phyloP scores from a whole-genome alignment of 1,139 yeast genomes.

The Taphrina sp. region DNA sequence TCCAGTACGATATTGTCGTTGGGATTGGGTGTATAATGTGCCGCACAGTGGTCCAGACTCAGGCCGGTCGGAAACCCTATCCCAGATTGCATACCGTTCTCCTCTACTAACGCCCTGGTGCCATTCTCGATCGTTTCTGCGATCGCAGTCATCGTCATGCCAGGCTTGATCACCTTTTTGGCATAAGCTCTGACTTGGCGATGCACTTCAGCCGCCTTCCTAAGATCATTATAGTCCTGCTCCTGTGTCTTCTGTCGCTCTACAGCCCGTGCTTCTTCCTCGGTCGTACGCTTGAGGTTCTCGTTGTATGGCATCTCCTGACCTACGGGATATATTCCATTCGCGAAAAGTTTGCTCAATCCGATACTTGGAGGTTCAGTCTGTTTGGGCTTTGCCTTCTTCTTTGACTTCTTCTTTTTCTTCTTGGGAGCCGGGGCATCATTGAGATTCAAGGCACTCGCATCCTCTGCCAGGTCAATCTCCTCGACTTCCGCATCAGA shows the following conservation, averaged over 20 bases:
- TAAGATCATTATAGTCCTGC: conserved; percentile 75
- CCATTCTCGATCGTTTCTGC: conserved; percentile 88
- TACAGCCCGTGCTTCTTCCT: conserved; percentile 78
- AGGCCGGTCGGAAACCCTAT: conserved; percentile 98
- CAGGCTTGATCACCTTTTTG: conserved; percentile 73
- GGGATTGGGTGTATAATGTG: conserved; percentile 95
- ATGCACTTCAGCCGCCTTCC: conserved; percentile 95
- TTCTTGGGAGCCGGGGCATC: no score
- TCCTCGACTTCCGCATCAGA: no score
- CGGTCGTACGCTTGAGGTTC: conserved; percentile 73
- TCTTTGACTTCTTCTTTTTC: conserved; percentile 39
- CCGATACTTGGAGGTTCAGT: conserved; percentile 56
- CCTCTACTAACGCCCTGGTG: conserved; percentile 68
- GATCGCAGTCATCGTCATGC: conserved; percentile 86
- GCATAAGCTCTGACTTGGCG: conserved; percentile 85
- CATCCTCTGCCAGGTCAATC: no score
- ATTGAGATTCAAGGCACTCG: no score
- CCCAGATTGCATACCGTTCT: conserved; percentile 68
- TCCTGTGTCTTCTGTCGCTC: conserved; percentile 58
- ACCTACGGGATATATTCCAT: conserved; percentile 80
- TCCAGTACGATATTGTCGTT: conserved; percentile 80
- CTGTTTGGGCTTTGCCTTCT: conserved; percentile 42
- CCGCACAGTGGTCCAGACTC: conserved; percentile 90
- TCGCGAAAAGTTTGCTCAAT: conserved; percentile 64
- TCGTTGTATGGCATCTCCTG: conserved; percentile 56